Base-by-base conservation (phyloP, 768 basidiomycete genomes). In the Leccinum boreale region DNA sequence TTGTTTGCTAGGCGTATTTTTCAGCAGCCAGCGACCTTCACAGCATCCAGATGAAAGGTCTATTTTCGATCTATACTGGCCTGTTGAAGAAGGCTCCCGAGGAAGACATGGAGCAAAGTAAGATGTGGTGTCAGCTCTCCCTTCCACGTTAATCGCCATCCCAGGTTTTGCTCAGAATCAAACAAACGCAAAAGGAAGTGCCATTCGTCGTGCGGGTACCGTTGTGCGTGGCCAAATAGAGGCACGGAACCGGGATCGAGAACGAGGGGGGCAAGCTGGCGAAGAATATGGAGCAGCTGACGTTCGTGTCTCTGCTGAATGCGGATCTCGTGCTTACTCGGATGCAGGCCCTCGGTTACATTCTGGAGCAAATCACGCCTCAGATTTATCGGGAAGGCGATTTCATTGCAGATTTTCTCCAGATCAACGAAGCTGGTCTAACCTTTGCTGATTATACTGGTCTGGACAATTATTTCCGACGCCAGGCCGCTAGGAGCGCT, bases 391-490 rank as follows among this genome's bases (percentile, higher is more conserved):
- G 81, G 11, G 95, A 98, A 74, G 86, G 89, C 65, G 86, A 87
- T 31, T 98, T 97, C 73, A 85, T 97, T 59, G 83, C 87, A 9
- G 90, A 94, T 65, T 98, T 98, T 73, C 76, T 98, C 50, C 94
- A 94, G 68, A 89, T 97, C 69, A 92, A 93, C 61, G 90, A 95
- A 59, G 82, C 85, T 21, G 85, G 85, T 17, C 80, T 94, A 14
- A 97, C 96, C 1, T 98, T 94, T 71, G 96, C 96, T 14, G 96
- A 98, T 74, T 94, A 96, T 65, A 92, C 93, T 85, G 85, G 86
- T 47, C 76, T 98, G 58, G 96, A 98, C 69, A 92, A 85, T 59
- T 98, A 97, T 73, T 97, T 97, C 77, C 82, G 92, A 24, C 78
- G 96, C 50, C 92, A 98, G 68, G 96, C 96, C n/a, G 79, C 87